Evolutionary conservation across 345 rosid genomes (phyloP).

Genomic region (Linum lewisii): DNA sequence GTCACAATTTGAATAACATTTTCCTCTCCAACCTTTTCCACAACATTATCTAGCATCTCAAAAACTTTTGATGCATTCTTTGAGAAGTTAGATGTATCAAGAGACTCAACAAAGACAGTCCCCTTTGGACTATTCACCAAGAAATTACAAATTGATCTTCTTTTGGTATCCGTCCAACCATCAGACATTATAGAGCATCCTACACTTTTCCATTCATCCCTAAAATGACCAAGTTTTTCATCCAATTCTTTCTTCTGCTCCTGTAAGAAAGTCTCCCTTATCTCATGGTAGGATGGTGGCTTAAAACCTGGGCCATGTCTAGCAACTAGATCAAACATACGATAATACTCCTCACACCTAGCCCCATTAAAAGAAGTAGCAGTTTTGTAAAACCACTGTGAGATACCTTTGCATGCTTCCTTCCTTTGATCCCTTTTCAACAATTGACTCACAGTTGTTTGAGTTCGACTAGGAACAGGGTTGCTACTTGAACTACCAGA

Average conservation of each 20-base stretch:
- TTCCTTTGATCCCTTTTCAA: background rate
- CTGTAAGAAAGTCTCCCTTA: background rate
- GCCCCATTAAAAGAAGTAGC: slow-evolving; percentile 6
- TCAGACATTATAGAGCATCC: background rate
- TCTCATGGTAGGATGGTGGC: background rate
- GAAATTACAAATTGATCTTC: background rate
- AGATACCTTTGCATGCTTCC: background rate
- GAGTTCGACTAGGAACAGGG: background rate
- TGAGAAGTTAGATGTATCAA: background rate
- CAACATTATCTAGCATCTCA: slow-evolving; percentile 3
- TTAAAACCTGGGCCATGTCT: slow-evolving; percentile 2
- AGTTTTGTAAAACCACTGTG: background rate
- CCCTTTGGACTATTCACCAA: slow-evolving; percentile 5
- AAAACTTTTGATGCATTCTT: slow-evolving; percentile 3
- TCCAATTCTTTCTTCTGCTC: background rate
- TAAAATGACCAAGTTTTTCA: background rate
- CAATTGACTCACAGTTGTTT: background rate
- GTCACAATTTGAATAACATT: slow-evolving; percentile 8
- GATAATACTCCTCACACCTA: background rate
- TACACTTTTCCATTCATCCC: background rate
- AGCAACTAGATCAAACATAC: background rate
- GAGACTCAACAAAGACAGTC: background rate
- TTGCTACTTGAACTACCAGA: background rate
- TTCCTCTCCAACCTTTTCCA: background rate
- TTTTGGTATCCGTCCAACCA: slow-evolving; percentile 5